Evolutionary conservation across 2,329 filamentous ascomycete species (phyloP).

Genomic region (Pseudogymnoascus sp.): DNA sequence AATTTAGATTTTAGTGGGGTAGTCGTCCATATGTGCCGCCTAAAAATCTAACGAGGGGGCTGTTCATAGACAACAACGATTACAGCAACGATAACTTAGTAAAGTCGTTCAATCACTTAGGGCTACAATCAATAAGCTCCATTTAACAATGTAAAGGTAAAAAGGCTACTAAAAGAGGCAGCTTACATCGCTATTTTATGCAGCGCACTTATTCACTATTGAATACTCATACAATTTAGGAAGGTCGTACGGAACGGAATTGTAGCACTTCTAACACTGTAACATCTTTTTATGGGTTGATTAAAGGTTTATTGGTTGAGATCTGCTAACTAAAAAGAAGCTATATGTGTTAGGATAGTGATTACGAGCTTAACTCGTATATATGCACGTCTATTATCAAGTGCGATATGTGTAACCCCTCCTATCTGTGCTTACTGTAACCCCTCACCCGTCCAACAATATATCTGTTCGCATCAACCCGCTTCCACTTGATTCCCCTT

Average conservation of each 20-base stretch:
- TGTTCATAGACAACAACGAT: too few relatives aligned
- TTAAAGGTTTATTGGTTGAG: not conserved
- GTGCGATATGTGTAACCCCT: not conserved
- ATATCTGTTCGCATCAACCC: not conserved
- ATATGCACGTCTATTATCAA: not conserved
- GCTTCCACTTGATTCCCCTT: not conserved
- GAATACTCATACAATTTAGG: not conserved
- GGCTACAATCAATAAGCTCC: too few relatives aligned
- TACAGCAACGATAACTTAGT: too few relatives aligned
- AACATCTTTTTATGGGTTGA: not conserved
- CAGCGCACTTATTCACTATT: not conserved
- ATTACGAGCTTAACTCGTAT: not conserved
- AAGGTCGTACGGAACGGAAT: not conserved
- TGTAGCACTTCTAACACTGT: not conserved
- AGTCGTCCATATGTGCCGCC: too few relatives aligned
- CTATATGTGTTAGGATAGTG: not conserved
- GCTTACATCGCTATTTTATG: not conserved
- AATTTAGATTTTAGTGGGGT: conserved; percentile 8
- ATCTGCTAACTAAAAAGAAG: not conserved
- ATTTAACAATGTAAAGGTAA: not conserved
- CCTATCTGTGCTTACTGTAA: not conserved
- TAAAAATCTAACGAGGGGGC: too few relatives aligned
- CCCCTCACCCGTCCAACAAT: not conserved
- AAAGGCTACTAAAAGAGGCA: not conserved
- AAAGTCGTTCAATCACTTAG: too few relatives aligned